phyloP scores from a whole-genome alignment of 768 basidiomycete species.

The Leucogyrophana mollusca region DNA sequence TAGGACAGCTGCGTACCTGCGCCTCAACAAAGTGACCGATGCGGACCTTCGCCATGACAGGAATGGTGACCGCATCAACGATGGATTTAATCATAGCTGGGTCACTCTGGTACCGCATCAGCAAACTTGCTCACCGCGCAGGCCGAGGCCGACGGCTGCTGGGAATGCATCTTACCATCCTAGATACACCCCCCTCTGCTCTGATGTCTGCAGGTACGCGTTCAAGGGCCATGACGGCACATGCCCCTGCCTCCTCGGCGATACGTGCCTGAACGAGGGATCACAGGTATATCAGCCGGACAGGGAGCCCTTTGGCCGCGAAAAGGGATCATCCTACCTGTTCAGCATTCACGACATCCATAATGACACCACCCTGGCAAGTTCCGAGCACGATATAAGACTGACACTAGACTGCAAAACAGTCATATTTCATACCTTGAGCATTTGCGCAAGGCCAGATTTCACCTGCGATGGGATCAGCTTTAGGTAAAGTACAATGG shows the following conservation, averaged over 20 bases:
- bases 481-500: neutral
- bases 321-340: constrained; percentile 35
- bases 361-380: constrained; percentile 78
- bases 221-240: constrained; percentile 97
- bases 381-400: constrained; percentile 1
- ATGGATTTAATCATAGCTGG: constrained; percentile 97
- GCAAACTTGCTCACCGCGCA: no score
- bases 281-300: constrained; percentile 3
- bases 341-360: constrained; percentile 90
- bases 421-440: constrained; percentile 59
- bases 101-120: constrained; percentile 62
- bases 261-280: constrained; percentile 71
- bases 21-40: constrained; percentile 99
- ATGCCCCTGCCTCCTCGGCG: constrained; percentile 96
- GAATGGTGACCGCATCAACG: constrained; percentile 91
- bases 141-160: no score
- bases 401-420: constrained; percentile 9
- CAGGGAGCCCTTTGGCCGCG: constrained; percentile 27
- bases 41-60: constrained; percentile 94
- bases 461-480: constrained; percentile 60
- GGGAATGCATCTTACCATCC: constrained; percentile 67
- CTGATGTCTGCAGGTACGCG: constrained; percentile 96
- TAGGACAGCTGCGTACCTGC: constrained; percentile 49
- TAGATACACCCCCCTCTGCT: constrained; percentile 86
- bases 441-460: constrained; percentile 94